Percentiles rank a stretch among this genome's conserved stretches.
These are phyloP conservation scores for Ophiostoma sp. DNA, from an alignment of 2,329 filamentous ascomycete species.

Conservation along the genomic window DNA sequence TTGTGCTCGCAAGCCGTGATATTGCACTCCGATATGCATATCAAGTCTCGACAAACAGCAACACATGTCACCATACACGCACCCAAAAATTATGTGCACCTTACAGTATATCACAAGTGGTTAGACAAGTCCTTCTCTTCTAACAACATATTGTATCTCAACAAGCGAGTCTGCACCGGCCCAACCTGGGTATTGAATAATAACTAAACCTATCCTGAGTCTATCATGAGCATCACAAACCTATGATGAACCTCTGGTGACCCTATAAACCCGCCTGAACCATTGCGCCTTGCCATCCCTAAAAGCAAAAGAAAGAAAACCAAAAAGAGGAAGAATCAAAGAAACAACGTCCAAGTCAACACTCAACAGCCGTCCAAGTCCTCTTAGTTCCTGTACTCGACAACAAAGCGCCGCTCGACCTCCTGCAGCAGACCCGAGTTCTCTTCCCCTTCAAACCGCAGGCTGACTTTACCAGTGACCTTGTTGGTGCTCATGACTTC, in stretches of 20 bases:
- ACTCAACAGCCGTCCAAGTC: too few species aligned
- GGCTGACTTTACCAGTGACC: conserved; percentile 53
- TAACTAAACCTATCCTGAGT: neutral
- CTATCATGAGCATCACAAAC: neutral
- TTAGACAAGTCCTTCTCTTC: too few species aligned
- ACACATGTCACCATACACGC: neutral
- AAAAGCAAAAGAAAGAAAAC: neutral
- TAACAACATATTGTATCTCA: neutral
- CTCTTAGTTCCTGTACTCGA: conserved; percentile 60
- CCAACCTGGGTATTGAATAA: neutral
- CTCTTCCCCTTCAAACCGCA: conserved; percentile 80
- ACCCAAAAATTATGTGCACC: neutral
- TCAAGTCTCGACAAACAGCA: too few species aligned
- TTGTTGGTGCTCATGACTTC: conserved; percentile 72
- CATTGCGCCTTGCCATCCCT: conserved; percentile 14
- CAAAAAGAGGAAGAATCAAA: neutral
- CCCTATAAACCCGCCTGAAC: neutral
- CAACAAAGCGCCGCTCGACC: conserved; percentile 73
- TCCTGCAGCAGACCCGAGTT: conserved; percentile 71
- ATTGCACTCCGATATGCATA: neutral
- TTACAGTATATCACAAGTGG: neutral
- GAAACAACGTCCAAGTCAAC: neutral
- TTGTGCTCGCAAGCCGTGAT: neutral
- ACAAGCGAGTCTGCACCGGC: neutral
- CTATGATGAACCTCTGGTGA: neutral